A percentile compares a stretch with the other conserved stretches of the same genome.
These are phyloP conservation scores for Microdochium bolleyi DNA, from an alignment of 2,329 filamentous ascomycete species.

Conservation along the genomic window DNA sequence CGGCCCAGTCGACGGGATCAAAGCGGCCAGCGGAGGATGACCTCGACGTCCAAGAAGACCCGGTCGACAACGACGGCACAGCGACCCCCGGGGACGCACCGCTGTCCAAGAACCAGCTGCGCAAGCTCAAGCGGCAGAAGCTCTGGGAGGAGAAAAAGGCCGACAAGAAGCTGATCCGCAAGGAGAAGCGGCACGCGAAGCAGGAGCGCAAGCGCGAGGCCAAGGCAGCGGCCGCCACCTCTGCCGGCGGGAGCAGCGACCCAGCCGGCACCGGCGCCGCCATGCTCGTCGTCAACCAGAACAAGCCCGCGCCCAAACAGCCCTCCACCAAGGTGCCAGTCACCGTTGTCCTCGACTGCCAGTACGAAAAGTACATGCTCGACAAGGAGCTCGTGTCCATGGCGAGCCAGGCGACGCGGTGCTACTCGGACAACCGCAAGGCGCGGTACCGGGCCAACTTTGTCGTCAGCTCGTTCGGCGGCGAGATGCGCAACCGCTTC, in stretches of 20 bases:
- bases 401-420: constrained; percentile 73
- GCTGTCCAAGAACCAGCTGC: constrained; percentile 80
- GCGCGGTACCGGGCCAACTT: constrained; percentile 63
- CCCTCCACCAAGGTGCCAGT: constrained; percentile 58
- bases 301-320: constrained; percentile 17
- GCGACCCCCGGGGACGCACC: constrained; percentile 50
- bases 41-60: constrained; percentile 57
- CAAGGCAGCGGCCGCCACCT: constrained; percentile 38
- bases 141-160: constrained; percentile 69
- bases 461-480: constrained; percentile 70
- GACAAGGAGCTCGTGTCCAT: constrained; percentile 81
- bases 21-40: constrained; percentile 36
- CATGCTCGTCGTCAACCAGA: constrained; percentile 11
- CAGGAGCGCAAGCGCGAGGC: constrained; percentile 41
- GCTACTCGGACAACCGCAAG: constrained; percentile 79
- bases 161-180: constrained; percentile 43
- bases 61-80: constrained; percentile 49
- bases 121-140: constrained; percentile 65
- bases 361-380: constrained; percentile 84
- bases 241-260: constrained; percentile 31
- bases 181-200: constrained; percentile 43
- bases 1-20: constrained; percentile 3
- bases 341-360: constrained; percentile 80
- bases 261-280: constrained; percentile 35
- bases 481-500: constrained; percentile 68